phyloP scores from a whole-genome alignment of 306 rosid genomes.

The Hippophae tibetana region DNA sequence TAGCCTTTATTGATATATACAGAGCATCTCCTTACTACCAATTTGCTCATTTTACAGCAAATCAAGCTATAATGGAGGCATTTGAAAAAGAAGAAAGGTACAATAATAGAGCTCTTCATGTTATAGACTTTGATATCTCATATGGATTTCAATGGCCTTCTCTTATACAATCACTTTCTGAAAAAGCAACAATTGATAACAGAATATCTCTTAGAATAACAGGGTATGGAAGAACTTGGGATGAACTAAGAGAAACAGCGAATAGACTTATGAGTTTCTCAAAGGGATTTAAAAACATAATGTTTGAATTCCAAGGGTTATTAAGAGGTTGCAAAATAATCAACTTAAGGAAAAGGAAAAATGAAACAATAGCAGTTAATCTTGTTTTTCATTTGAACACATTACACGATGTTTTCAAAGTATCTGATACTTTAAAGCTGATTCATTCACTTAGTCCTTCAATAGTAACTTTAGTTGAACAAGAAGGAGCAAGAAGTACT shows the following conservation, averaged over 20 bases:
- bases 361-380: constrained; percentile 65
- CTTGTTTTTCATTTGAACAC: constrained; percentile 48
- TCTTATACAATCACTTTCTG: constrained; percentile 66
- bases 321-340: constrained; percentile 25
- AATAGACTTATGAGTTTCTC: constrained; percentile 55
- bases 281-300: constrained; percentile 39
- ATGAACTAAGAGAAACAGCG: constrained; percentile 56
- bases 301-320: constrained; percentile 61
- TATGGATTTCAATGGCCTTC: constrained; percentile 88
- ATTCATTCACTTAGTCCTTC: constrained; percentile 50
- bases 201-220: constrained; percentile 46
- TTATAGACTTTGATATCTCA: constrained; percentile 60
- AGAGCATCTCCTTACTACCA: constrained; percentile 62
- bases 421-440: constrained; percentile 56
- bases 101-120: constrained; percentile 47
- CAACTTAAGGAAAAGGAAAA: constrained; percentile 42
- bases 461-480: constrained; percentile 47
- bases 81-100: constrained; percentile 53
- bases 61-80: constrained; percentile 59
- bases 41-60: constrained; percentile 79
- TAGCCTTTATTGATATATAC: constrained; percentile 52
- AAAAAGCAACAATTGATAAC: constrained; percentile 39
- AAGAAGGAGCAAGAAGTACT: constrained; percentile 37
- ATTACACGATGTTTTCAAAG: constrained; percentile 23
- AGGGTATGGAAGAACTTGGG: constrained; percentile 43